Evolutionary conservation across 2,329 filamentous ascomycete species (phyloP).

Genomic region (Cytospora schulzeri): DNA sequence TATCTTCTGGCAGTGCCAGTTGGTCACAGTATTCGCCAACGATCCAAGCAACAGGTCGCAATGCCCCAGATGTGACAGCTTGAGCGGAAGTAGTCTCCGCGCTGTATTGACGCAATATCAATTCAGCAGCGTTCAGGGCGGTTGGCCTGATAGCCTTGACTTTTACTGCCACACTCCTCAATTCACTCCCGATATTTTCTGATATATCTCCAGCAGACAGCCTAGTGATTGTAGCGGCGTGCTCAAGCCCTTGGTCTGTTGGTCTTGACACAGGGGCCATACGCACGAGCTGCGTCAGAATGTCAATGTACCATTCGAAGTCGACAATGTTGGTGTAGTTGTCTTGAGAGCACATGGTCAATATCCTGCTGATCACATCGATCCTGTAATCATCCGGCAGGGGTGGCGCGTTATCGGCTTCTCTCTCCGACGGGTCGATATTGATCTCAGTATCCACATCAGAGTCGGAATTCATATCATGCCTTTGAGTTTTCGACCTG

Average conservation of each 20-base stretch:
- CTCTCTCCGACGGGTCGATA: conserved; percentile 39
- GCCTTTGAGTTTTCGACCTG: conserved; percentile 11
- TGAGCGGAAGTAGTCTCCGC: conserved; percentile 57
- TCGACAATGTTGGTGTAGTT: conserved; percentile 85
- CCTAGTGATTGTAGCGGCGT: conserved; percentile 35
- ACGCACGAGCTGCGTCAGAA: conserved; percentile 82
- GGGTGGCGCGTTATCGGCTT: conserved; percentile 52
- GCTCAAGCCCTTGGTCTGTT: conserved; percentile 41
- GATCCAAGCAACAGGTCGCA: conserved; percentile 81
- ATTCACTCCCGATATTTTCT: conserved; percentile 76
- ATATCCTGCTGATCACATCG: conserved; percentile 78
- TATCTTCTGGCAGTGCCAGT: conserved; percentile 69
- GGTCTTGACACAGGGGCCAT: conserved; percentile 58
- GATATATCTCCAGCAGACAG: conserved; percentile 54
- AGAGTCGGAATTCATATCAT: conserved; percentile 46
- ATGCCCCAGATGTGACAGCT: conserved; percentile 62
- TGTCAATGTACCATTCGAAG: conserved; percentile 97
- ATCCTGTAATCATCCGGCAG: conserved; percentile 85
- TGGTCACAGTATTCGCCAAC: conserved; percentile 84
- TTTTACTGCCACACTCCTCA: conserved; percentile 89
- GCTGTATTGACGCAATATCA: conserved; percentile 65
- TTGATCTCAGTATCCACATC: conserved; percentile 53
- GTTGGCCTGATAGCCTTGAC: conserved; percentile 80
- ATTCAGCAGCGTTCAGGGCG: conserved; percentile 81
- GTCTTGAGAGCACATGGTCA: conserved; percentile 86